Evolutionary conservation across 805 yeast species (phyloP), one percentile per base, ranked within the genome.

Genomic region (Lachancea sp.): DNA sequence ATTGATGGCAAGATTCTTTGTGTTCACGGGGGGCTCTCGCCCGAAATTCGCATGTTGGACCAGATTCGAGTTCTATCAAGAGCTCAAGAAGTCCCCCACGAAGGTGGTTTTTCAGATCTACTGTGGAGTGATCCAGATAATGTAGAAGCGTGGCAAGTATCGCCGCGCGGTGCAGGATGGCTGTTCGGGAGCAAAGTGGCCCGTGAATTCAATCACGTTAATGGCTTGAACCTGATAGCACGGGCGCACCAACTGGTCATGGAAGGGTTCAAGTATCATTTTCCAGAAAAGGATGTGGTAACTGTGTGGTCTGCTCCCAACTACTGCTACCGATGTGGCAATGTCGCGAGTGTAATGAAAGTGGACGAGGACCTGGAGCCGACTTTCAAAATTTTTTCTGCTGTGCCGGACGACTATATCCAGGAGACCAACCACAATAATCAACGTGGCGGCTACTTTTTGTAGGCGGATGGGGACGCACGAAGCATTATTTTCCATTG

Each of bases 161-260:
- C 94, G 20, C 96, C 97, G 23, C 75, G 98, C 58, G 98, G 98
- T 46, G 98, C 98, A 0, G 98, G 98, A 9, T 90, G 97, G 97
- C 67, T 90, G 39, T 90, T 90, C 61, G 98, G 98, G 18, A 77
- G 88, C 33, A 83, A 83, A 60, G 97, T 92, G 18, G 92, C 96
- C 13, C 69, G 96, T 43, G 97, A 92, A 63, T 92, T 92, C 67
- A 92, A 90, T 65, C 95, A 92, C 63, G 94, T 90, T 41, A 90
- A 92, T 61, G 88, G 88, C 49, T 69, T 92, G 46, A 78, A 77
- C 49, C 69, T 90, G 51, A 88, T 90, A 43, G 97, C 98, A 8
- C 74, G 98, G 54, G 97, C 97, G 0, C 98, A 90, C 67, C 98
- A 90, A 65, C 75, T 90, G 62, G 97, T 92, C 16, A 94, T 92